These are phyloP conservation scores for Fomes fomentarius DNA, from an alignment of 1,284 basidiomycete species.

Conservation along the genomic window DNA sequence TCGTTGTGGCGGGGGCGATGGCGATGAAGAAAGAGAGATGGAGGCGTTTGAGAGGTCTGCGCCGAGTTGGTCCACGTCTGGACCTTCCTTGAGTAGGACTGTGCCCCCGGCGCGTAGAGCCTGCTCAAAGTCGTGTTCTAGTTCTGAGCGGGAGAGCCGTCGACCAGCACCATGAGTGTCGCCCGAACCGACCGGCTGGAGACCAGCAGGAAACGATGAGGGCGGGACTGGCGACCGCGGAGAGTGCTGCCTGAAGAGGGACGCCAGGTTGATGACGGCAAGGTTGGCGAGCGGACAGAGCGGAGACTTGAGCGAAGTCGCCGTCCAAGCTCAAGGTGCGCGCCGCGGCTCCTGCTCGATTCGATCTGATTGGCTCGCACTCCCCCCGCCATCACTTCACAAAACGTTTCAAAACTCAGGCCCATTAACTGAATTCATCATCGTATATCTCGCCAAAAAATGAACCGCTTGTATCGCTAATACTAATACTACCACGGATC, in stretches of 20 bases:
- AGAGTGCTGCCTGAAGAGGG: constrained; percentile 39
- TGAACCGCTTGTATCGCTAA: background rate
- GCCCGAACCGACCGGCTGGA: constrained; percentile 57
- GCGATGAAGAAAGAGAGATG: constrained; percentile 31
- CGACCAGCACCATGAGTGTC: constrained; percentile 44
- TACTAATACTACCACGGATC: background rate
- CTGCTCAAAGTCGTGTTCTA: constrained; percentile 82
- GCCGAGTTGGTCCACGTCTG: constrained; percentile 70
- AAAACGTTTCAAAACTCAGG: no score
- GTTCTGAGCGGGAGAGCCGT: constrained; percentile 64
- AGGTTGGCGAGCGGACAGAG: constrained; percentile 16
- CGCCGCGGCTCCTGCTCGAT: constrained; percentile 6
- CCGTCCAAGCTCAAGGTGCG: constrained; percentile 15
- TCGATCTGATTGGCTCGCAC: constrained; percentile 9
- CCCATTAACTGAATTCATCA: background rate
- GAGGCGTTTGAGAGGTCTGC: constrained; percentile 39
- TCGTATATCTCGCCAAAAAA: background rate
- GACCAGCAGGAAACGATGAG: constrained; percentile 53
- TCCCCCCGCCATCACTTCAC: background rate
- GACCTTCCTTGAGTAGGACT: constrained; percentile 64
- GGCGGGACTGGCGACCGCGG: constrained; percentile 52
- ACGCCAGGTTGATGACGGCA: constrained; percentile 32
- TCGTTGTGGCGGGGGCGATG: constrained; percentile 30
- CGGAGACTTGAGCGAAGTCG: constrained; percentile 12
- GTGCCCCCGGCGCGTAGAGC: constrained; percentile 68